Conservation (phyloP, 768 basidiomycete species). For the Pleurotus tuber-regium region DNA sequence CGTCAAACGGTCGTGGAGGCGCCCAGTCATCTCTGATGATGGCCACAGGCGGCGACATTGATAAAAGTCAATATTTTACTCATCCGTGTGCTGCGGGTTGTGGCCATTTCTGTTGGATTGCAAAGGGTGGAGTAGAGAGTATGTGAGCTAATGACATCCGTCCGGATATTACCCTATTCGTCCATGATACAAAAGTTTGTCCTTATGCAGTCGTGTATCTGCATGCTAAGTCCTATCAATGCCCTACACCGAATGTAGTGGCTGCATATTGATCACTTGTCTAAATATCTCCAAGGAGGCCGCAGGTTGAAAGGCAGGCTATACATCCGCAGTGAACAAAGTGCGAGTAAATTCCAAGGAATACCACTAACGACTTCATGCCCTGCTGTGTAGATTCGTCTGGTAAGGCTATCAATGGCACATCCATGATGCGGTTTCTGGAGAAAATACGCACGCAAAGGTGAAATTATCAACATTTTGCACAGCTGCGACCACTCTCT, state of each 20-base stretch:
- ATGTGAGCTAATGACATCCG: background rate
- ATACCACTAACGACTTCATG: constrained; percentile 58
- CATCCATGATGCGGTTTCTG: background rate
- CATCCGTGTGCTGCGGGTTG: constrained; percentile 79
- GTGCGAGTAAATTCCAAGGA: background rate
- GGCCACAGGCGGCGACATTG: background rate
- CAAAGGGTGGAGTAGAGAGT: constrained; percentile 22
- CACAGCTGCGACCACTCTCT: constrained; percentile 50
- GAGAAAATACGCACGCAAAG: constrained; percentile 50
- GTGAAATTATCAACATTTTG: constrained; percentile 66
- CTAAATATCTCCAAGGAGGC: constrained; percentile 57
- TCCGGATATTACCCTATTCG: no score
- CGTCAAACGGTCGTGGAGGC: constrained; percentile 14
- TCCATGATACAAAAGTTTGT: no score
- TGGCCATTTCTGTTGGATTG: constrained; percentile 79
- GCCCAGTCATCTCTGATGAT: constrained; percentile 13
- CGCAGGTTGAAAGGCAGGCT: constrained; percentile 64
- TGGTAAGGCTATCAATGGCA: constrained; percentile 17
- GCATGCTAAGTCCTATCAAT: background rate
- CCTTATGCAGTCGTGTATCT: no score
- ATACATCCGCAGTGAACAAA: background rate
- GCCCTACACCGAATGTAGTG: constrained; percentile 47
- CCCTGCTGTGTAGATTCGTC: constrained; percentile 55
- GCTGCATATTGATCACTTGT: constrained; percentile 49
- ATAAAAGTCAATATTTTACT: constrained; percentile 35